phyloP scores from a whole-genome alignment of 345 rosid species.

The Capsella bursapastoris region DNA sequence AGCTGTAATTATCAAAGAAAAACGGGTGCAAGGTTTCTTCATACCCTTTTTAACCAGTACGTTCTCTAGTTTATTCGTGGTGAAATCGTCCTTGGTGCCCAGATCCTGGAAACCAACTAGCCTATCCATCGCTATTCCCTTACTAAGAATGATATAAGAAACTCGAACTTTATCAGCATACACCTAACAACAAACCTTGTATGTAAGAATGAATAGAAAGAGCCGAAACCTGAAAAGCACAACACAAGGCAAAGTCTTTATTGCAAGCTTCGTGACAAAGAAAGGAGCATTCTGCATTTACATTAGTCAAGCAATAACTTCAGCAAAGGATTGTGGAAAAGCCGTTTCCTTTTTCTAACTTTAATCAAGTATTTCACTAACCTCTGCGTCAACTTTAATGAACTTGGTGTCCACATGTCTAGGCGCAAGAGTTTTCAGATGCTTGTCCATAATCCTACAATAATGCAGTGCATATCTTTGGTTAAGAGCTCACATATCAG shows the following conservation, averaged over 20 bases:
- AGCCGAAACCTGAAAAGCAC: conserved; percentile 73
- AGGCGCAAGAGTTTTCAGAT: conserved; percentile 78
- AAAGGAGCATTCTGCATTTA: conserved; percentile 90
- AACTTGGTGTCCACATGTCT: conserved; percentile 85
- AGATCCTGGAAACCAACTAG: conserved; percentile 87
- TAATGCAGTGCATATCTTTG: conserved; percentile 16
- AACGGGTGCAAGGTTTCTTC: not conserved
- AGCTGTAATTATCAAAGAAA: not conserved
- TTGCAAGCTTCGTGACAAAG: conserved; percentile 81
- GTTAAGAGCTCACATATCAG: conserved; percentile 9
- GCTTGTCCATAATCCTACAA: conserved; percentile 92
- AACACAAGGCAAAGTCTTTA: conserved; percentile 91
- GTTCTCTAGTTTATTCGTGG: conserved; percentile 58
- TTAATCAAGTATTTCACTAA: conserved; percentile 40
- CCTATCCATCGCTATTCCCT: conserved; percentile 78
- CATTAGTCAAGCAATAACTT: conserved; percentile 24
- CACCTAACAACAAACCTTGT: conserved; percentile 13
- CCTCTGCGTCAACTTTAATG: conserved; percentile 92
- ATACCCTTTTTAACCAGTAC: conserved; percentile 74
- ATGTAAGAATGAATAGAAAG: conserved; percentile 22
- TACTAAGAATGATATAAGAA: conserved; percentile 47
- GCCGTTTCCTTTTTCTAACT: conserved; percentile 1
- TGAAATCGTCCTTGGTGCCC: conserved; percentile 85
- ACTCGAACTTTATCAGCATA: conserved; percentile 5
- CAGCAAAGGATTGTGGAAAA: not conserved